Evolutionary conservation across 1,284 basidiomycete genomes (phyloP).

Genomic region (Cryptococcus sp.): DNA sequence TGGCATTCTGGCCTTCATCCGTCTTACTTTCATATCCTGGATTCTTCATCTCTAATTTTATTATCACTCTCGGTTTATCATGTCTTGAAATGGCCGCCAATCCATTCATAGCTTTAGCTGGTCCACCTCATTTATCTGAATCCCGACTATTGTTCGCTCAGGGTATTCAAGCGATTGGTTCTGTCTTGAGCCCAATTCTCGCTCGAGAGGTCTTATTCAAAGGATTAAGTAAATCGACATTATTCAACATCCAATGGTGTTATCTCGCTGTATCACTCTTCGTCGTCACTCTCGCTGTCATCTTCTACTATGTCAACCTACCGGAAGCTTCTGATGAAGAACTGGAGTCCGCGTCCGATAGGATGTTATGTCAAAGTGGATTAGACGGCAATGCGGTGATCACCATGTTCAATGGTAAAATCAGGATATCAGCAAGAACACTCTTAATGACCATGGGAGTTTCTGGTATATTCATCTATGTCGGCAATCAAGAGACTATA

Average conservation of each 20-base stretch:
- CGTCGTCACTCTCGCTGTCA: conserved; percentile 38
- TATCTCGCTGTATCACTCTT: conserved; percentile 45
- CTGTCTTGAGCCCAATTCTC: conserved; percentile 36
- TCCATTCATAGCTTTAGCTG: conserved; percentile 46
- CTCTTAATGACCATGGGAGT: conserved; percentile 23
- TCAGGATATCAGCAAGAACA: conserved; percentile 16
- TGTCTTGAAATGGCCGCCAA: conserved; percentile 44
- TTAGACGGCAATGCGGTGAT: conserved; percentile 12
- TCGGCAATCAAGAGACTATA: conserved; percentile 43
- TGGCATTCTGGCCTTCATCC: conserved; percentile 47
- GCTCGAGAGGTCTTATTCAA: conserved; percentile 37
- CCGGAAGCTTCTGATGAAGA: conserved; percentile 40
- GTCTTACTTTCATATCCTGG: conserved; percentile 39
- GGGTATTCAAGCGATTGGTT: conserved; percentile 42
- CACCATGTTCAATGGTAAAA: background rate
- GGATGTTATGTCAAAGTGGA: conserved; percentile 23
- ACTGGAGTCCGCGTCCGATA: conserved; percentile 29
- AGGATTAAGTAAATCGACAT: conserved; percentile 7
- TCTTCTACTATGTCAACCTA: conserved; percentile 45
- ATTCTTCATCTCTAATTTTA: conserved; percentile 44
- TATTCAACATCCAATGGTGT: conserved; percentile 46
- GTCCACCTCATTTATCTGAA: conserved; percentile 41
- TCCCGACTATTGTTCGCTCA: conserved; percentile 44
- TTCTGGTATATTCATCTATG: conserved; percentile 33
- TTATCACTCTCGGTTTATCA: conserved; percentile 37